Evolutionary conservation across 78 protist genomes (phyloP).

Genomic region (Blattamonas nauphoetae): DNA sequence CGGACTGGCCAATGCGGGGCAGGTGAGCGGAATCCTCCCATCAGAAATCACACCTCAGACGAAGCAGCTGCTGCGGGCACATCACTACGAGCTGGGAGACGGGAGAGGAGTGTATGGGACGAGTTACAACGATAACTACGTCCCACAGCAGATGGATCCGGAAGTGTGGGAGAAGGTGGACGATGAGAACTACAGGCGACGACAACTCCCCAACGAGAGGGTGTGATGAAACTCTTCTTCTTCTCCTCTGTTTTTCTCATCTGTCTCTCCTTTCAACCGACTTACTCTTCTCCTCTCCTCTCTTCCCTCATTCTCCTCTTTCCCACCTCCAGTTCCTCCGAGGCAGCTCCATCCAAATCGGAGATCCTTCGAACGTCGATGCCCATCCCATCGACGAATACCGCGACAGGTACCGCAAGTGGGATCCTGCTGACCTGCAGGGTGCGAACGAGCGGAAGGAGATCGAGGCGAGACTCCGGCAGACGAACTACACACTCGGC

Average conservation of each 20-base stretch:
- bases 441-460: neutral
- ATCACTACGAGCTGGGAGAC: neutral
- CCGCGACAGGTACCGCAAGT: neutral
- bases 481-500: neutral
- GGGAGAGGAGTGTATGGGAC: neutral
- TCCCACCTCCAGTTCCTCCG: neutral
- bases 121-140: neutral
- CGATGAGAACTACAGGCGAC: neutral
- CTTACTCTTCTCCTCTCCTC: neutral
- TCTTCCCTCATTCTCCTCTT: too few species aligned
- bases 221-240: neutral
- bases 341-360: neutral
- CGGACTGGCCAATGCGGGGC: neutral
- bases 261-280: neutral
- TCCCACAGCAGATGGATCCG: neutral
- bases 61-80: neutral
- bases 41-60: neutral
- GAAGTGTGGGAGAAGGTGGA: neutral
- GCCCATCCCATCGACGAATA: neutral
- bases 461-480: neutral
- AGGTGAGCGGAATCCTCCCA: neutral
- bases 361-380: neutral
- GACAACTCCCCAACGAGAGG: neutral
- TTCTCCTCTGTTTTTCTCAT: neutral
- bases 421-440: neutral